phyloP scores from a whole-genome alignment of 495 filamentous ascomycete species.

The Pseudomonodictys pantanalensis region DNA sequence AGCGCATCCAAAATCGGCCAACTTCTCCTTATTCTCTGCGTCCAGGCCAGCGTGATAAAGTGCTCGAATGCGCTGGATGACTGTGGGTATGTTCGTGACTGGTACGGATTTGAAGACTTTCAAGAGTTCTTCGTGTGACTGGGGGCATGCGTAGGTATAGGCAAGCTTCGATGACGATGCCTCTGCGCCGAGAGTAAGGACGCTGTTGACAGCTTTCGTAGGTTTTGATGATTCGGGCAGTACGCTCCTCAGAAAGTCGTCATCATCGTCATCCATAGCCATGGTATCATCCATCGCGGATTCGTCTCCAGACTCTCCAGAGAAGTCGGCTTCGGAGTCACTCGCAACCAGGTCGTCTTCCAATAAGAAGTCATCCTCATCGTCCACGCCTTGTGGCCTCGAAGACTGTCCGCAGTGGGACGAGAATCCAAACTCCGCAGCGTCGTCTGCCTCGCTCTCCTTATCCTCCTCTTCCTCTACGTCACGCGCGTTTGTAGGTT shows the following conservation, averaged over 20 bases:
- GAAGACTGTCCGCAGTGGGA: constrained; percentile 33
- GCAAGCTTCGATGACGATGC: constrained; percentile 53
- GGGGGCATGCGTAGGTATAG: constrained; percentile 81
- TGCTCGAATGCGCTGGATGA: constrained; percentile 85
- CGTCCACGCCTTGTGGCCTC: constrained; percentile 58
- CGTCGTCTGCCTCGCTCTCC: constrained; percentile 51
- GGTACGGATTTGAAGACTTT: constrained; percentile 58
- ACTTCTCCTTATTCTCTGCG: constrained; percentile 76
- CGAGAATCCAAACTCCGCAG: constrained; percentile 58
- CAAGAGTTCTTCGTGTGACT: constrained; percentile 70
- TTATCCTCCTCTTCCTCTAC: constrained; percentile 44
- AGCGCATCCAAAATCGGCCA: constrained; percentile 67
- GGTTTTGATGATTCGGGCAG: constrained; percentile 46
- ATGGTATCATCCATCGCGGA: constrained; percentile 24
- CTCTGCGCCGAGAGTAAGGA: constrained; percentile 45
- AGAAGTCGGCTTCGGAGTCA: constrained; percentile 57
- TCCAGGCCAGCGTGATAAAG: constrained; percentile 85
- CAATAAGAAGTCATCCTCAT: constrained; percentile 88
- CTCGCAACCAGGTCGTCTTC: constrained; percentile 80
- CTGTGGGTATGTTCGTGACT: constrained; percentile 63
- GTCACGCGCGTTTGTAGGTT: constrained; percentile 39
- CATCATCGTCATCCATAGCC: constrained; percentile 55
- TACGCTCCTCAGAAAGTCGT: constrained; percentile 67
- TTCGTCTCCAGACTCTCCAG: constrained; percentile 58
- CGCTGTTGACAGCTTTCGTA: background rate